Evolutionary conservation across 441 rosid genomes (phyloP), one percentile per base, ranked within the genome.

Genomic region (Geranium incanum): DNA sequence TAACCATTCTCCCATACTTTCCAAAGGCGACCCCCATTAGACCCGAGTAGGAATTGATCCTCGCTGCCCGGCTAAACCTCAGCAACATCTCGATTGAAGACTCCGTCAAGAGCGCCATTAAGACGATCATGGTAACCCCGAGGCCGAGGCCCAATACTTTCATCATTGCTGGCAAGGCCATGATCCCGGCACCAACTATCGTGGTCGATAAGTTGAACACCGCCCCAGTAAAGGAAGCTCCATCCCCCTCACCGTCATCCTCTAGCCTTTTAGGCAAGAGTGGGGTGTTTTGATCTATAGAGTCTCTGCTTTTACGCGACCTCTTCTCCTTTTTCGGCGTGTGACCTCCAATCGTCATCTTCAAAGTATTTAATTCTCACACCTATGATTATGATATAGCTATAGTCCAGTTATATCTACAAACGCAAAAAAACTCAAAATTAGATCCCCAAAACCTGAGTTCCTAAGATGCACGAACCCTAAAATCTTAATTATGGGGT

Each of bases 11-110:
- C 28, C 99, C 99, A 59, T 62, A 80, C 63, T 81, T 87, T 37
- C 99, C 99, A 79, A 95, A 92, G 59, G 98, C 93, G 72, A 88
- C 96, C 41, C 90, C 97, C 98, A 95, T 95, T 52, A 95, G 86
- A 71, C 91, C 91, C 66, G 96, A 93, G 60, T 95, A 95, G 66
- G 99, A 92, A 45, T 80, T 71, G 7, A 73, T 68, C 73, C 86
- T 90, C 62, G 90, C 90, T 9, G 83, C 88, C 78, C 91, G 84
- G 77, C 97, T 95, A 79, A 95, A 90, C 82, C 99, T 83, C 62
- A 92, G 93, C 85, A 92, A 74, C 79, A 92, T 67, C 83, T 90
- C 97, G 45, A 94, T 86, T 0, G 99, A 95, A 15, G 93, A 86
- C 73, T 92, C 87, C 2, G 99, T 79, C 84, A 95, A 86, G 86